Percentiles rank a stretch among this genome's conserved stretches.
These are phyloP conservation scores for Plasmodium adleri DNA, from an alignment of 169 alveolate genomes.

Conservation along the genomic window DNA sequence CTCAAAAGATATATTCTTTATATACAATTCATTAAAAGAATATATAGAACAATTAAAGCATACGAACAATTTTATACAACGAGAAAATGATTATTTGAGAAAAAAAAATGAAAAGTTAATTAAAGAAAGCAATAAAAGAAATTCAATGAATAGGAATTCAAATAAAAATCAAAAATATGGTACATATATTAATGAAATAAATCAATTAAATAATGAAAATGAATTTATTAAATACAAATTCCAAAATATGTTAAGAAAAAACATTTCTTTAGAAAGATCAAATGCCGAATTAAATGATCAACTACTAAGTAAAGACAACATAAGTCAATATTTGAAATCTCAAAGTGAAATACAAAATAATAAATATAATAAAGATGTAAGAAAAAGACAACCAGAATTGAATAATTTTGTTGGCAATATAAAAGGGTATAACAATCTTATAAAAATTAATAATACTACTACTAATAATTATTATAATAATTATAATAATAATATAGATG, in stretches of 20 bases:
- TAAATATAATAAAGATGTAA: too few relatives aligned
- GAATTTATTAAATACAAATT: conserved; percentile 57
- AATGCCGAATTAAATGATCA: conserved; percentile 27
- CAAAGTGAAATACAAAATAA: too few relatives aligned
- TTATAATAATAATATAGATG: neutral
- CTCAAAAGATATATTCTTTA: conserved; percentile 22
- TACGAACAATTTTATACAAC: conserved; percentile 48
- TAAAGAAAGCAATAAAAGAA: conserved; percentile 16
- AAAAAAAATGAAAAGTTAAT: conserved; percentile 57
- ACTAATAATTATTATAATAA: neutral
- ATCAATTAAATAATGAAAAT: conserved; percentile 51
- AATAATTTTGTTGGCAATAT: too few relatives aligned
- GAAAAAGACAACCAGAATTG: too few relatives aligned
- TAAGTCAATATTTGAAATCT: too few relatives aligned
- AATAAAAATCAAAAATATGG: conserved; percentile 19
- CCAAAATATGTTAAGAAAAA: conserved; percentile 51
- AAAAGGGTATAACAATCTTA: too few relatives aligned
- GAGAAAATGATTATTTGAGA: conserved; percentile 50
- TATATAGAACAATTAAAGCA: conserved; percentile 39
- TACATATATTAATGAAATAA: conserved; percentile 23
- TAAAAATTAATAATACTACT: neutral
- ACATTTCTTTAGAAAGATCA: conserved; percentile 29
- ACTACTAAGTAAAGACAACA: conserved; percentile 22
- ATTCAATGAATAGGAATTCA: neutral
- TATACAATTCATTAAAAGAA: conserved; percentile 44